phyloP scores from a whole-genome alignment of 2,329 filamentous ascomycete species.

The Neofusicoccum parvum region DNA sequence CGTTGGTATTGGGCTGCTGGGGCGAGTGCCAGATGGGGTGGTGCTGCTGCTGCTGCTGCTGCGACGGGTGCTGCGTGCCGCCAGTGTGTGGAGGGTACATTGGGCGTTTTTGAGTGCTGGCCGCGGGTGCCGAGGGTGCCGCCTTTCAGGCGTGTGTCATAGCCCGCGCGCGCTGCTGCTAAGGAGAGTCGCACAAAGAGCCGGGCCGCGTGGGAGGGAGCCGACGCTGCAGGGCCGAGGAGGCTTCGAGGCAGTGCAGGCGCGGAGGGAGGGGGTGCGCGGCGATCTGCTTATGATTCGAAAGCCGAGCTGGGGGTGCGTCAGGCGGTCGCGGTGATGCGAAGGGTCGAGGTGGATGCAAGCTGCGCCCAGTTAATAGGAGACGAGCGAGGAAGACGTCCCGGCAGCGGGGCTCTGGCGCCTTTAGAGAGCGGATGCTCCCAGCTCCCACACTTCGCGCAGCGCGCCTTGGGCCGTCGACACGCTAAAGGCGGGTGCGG shows the following conservation, averaged over 20 bases:
- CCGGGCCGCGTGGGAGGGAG: conserved; percentile 15
- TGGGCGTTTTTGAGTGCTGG: conserved; percentile 15
- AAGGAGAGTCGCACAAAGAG: conserved; percentile 14
- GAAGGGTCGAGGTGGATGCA: conserved; percentile 19
- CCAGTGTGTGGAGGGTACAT: conserved; percentile 23
- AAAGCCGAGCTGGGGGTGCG: conserved; percentile 15
- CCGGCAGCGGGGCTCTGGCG: conserved; percentile 19
- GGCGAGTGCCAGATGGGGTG: conserved; percentile 23
- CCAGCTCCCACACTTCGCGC: conserved; percentile 12
- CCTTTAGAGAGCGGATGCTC: conserved; percentile 20
- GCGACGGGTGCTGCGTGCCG: conserved; percentile 36
- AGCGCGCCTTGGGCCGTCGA: conserved; percentile 4
- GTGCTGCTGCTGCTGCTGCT: conserved; percentile 22
- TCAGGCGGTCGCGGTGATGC: conserved; percentile 16
- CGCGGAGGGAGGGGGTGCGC: conserved; percentile 8
- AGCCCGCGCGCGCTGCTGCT: background rate
- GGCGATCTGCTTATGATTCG: conserved; percentile 20
- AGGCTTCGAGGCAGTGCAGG: conserved; percentile 18
- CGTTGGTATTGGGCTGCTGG: conserved; percentile 22
- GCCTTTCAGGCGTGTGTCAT: conserved; percentile 19
- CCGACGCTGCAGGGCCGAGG: conserved; percentile 16
- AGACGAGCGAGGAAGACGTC: conserved; percentile 20
- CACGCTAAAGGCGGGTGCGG: conserved; percentile 18
- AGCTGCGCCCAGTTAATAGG: conserved; percentile 20
- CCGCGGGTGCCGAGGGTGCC: conserved; percentile 18